These are phyloP conservation scores for Byssothecium circinans DNA, from an alignment of 2,329 filamentous ascomycete species.

Conservation along the genomic window DNA sequence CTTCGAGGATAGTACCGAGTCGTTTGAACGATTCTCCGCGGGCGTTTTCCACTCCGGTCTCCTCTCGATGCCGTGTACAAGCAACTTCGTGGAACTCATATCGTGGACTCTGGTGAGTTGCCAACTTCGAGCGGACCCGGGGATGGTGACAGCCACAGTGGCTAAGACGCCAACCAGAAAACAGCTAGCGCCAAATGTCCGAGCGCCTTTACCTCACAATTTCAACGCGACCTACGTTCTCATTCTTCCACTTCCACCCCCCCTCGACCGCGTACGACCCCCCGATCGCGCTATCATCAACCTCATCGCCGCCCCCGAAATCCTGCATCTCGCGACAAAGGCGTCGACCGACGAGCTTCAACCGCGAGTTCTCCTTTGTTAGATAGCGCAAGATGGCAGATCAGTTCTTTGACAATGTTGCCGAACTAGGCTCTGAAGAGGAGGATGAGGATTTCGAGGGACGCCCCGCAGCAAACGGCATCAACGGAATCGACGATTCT, in stretches of 20 bases:
- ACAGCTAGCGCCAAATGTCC: background rate
- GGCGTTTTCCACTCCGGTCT: no score
- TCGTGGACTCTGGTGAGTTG: no score
- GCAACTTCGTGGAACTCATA: no score
- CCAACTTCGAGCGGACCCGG: background rate
- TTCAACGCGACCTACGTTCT: slow-evolving; percentile 9
- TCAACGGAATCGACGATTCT: slow-evolving; percentile 39
- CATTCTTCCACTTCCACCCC: slow-evolving; percentile 1
- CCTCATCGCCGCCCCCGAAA: slow-evolving; percentile 3
- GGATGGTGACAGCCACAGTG: slow-evolving; percentile 4
- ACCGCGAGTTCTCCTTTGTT: slow-evolving; percentile 29
- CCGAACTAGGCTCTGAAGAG: slow-evolving; percentile 71
- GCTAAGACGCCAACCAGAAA: slow-evolving; percentile 3
- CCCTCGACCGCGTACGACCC: slow-evolving; percentile 1
- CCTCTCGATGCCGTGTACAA: no score
- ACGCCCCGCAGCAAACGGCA: slow-evolving; percentile 31
- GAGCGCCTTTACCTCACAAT: slow-evolving; percentile 13
- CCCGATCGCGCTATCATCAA: slow-evolving; percentile 4
- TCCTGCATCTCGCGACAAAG: slow-evolving; percentile 2
- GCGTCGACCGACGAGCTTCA: slow-evolving; percentile 17
- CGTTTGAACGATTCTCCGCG: no score
- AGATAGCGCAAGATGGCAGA: slow-evolving; percentile 29
- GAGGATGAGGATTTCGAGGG: slow-evolving; percentile 42
- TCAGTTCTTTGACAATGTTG: slow-evolving; percentile 80
- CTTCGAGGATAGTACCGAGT: no score